These are phyloP conservation scores for Chalciporus sp. DNA, from an alignment of 1,284 basidiomycete species.

Conservation along the genomic window DNA sequence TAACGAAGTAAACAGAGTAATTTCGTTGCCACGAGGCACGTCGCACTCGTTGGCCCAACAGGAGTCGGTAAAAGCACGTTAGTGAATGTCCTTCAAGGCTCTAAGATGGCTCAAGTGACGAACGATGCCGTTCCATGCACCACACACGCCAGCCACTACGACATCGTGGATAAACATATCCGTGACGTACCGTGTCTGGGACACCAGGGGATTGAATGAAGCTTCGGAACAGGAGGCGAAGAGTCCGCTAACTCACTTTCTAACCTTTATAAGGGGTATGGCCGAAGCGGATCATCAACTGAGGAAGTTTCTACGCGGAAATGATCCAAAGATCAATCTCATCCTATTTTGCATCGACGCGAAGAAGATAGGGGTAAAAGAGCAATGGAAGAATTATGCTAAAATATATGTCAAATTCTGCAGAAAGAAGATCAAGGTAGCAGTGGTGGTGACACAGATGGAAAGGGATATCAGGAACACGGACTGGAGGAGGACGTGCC, in stretches of 20 bases:
- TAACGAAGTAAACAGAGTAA: no score
- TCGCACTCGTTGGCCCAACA: constrained; percentile 18
- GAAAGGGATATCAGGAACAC: constrained; percentile 32
- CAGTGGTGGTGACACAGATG: constrained; percentile 39
- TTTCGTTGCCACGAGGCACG: constrained; percentile 3
- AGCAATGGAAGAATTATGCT: constrained; percentile 17
- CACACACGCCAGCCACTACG: background rate
- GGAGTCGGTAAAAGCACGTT: constrained; percentile 25
- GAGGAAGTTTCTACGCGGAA: constrained; percentile 12
- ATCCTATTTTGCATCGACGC: constrained; percentile 19
- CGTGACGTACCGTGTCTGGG: constrained; percentile 11
- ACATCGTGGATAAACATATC: background rate
- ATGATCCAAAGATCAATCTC: constrained; percentile 11
- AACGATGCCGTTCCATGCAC: constrained; percentile 19
- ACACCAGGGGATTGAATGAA: constrained; percentile 20
- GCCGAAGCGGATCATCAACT: constrained; percentile 16
- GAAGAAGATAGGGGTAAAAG: constrained; percentile 12
- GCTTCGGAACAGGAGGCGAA: constrained; percentile 2
- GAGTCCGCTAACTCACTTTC: constrained; percentile 8
- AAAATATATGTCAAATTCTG: constrained; percentile 19
- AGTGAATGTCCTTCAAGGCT: constrained; percentile 19
- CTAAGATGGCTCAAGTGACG: constrained; percentile 5
- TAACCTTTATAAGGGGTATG: constrained; percentile 1
- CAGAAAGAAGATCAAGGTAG: constrained; percentile 13
- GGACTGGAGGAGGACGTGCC: constrained; percentile 37